These are phyloP conservation scores for Sparassis latifolia DNA, from an alignment of 1,284 basidiomycete genomes.

Conservation along the genomic window DNA sequence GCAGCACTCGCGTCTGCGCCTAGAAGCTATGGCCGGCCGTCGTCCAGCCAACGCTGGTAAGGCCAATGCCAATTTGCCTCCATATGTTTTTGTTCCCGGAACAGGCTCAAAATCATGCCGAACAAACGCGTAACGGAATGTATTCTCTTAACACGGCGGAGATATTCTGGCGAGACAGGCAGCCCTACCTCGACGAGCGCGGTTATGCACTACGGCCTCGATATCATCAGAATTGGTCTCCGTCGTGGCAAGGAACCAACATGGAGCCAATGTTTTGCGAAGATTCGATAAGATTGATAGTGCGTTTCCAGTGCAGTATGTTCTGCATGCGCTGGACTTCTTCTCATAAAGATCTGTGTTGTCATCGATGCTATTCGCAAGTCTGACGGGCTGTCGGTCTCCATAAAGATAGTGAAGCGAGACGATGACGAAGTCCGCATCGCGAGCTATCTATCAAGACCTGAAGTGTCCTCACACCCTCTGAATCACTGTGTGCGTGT, in stretches of 20 bases:
- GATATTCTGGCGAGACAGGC: conserved; percentile 1
- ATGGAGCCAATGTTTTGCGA: conserved; percentile 2
- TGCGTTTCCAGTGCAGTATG: not conserved
- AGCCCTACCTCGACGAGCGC: not conserved
- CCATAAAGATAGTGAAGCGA: conserved; percentile 18
- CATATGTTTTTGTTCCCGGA: not conserved
- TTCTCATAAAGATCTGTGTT: not conserved
- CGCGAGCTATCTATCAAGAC: conserved; percentile 10
- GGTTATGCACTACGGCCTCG: conserved; percentile 8
- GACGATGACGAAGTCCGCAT: conserved; percentile 17
- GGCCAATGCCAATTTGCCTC: not conserved
- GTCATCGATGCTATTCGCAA: conserved; percentile 25
- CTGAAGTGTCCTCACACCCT: conserved; percentile 13
- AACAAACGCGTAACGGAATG: not conserved
- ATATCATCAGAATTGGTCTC: conserved; percentile 8
- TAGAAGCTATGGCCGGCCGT: no score
- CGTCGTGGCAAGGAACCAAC: conserved; percentile 8
- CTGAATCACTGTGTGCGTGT: conserved; percentile 28
- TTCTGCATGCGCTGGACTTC: not conserved
- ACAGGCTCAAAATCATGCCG: not conserved
- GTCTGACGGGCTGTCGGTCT: conserved; percentile 18
- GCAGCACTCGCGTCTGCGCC: no score
- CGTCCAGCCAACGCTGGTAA: no score
- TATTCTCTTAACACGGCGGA: not conserved
- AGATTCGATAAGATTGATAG: conserved; percentile 1